phyloP scores from a whole-genome alignment of 2,329 filamentous ascomycete genomes.

The Biscogniauxia marginata region DNA sequence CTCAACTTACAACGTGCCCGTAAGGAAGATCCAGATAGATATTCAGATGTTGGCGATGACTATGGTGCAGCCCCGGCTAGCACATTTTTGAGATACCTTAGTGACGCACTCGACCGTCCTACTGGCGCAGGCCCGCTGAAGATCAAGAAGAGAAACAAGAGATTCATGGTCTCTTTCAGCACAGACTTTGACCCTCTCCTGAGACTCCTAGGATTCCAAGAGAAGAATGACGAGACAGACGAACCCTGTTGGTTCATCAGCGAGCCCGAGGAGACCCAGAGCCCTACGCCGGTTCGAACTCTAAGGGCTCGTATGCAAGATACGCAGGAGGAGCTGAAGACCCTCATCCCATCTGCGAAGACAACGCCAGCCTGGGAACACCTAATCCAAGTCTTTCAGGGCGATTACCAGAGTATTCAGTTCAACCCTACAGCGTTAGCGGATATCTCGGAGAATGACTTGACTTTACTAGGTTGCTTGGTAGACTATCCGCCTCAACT shows the following conservation, averaged over 20 bases:
- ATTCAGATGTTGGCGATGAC: constrained; percentile 40
- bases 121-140: constrained; percentile 36
- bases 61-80: constrained; percentile 41
- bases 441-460: constrained; percentile 17
- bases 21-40: constrained; percentile 48
- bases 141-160: constrained; percentile 57
- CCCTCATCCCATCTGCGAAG: constrained; percentile 5
- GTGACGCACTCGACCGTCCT: constrained; percentile 44
- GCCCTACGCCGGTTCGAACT: constrained; percentile 35
- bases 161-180: constrained; percentile 54
- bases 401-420: constrained; percentile 5
- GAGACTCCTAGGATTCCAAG: constrained; percentile 47
- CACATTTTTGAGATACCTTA: constrained; percentile 52
- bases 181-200: constrained; percentile 50
- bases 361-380: constrained; percentile 24
- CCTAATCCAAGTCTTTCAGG: constrained; percentile 24
- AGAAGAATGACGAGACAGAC: constrained; percentile 37
- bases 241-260: constrained; percentile 39
- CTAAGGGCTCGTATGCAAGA: constrained; percentile 33
- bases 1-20: constrained; percentile 40
- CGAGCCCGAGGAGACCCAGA: constrained; percentile 36
- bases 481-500: constrained; percentile 21
- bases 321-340: constrained; percentile 23
- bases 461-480: constrained; percentile 28
- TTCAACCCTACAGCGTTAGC: neutral